These are phyloP conservation scores for Rhodotorula paludigena DNA, from an alignment of 768 basidiomycete species.

Conservation along the genomic window DNA sequence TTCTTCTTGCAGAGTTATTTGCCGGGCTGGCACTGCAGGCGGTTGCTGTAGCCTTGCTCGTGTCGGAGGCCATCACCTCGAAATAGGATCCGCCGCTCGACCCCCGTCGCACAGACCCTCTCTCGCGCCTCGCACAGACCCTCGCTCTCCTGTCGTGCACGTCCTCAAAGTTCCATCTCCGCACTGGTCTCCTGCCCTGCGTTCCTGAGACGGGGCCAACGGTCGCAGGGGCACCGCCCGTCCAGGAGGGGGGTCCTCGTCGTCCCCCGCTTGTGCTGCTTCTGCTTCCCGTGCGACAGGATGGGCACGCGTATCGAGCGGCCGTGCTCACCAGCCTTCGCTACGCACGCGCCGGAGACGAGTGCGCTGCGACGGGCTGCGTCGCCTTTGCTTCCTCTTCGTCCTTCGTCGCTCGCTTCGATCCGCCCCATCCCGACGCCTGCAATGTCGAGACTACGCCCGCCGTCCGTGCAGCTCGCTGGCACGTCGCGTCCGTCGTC, in stretches of 20 bases:
- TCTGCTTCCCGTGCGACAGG: too few relatives aligned
- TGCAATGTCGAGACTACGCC: neutral
- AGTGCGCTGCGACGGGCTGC: neutral
- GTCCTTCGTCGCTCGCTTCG: neutral
- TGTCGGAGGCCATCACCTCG: conserved; percentile 5
- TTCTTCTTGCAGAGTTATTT: conserved; percentile 18
- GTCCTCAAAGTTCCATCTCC: too few relatives aligned
- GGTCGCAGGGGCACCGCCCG: too few relatives aligned
- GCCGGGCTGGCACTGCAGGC: conserved; percentile 6
- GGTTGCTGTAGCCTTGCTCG: conserved; percentile 6
- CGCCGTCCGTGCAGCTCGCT: neutral
- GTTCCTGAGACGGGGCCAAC: too few relatives aligned
- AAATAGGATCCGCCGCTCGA: neutral
- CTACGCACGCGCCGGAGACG: neutral
- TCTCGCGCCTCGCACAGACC: neutral
- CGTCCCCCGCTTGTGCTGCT: too few relatives aligned
- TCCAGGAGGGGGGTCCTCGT: too few relatives aligned
- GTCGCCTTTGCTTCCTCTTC: neutral
- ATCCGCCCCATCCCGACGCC: neutral
- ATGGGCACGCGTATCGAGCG: too few relatives aligned
- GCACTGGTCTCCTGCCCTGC: too few relatives aligned
- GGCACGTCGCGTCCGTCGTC: neutral
- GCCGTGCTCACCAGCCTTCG: too few relatives aligned
- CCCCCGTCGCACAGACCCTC: too few relatives aligned
- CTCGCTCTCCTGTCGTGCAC: too few relatives aligned